These are phyloP conservation scores for Excoecaria cochinchinensis DNA, from an alignment of 345 rosid species.

Conservation along the genomic window DNA sequence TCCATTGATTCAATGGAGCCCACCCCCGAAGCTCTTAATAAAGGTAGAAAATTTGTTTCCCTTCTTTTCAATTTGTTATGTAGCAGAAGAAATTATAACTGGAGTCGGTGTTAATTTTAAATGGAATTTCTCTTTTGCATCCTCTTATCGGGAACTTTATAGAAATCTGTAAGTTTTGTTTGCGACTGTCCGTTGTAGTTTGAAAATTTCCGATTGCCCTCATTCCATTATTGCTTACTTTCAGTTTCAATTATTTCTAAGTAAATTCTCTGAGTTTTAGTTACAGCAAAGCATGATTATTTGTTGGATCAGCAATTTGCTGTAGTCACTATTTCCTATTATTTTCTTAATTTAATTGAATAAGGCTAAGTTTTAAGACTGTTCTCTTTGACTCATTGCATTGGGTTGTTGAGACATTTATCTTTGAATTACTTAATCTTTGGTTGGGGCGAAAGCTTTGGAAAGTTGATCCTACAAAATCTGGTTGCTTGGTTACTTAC, in stretches of 20 bases:
- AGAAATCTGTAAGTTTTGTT: neutral
- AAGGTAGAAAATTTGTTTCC: conserved; percentile 42
- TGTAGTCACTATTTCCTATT: neutral
- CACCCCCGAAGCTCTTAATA: conserved; percentile 68
- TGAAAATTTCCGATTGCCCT: neutral
- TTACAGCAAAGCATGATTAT: neutral
- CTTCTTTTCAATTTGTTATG: neutral
- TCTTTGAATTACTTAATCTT: neutral
- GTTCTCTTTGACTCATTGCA: neutral
- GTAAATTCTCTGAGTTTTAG: neutral
- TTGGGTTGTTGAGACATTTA: neutral
- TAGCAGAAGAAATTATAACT: neutral
- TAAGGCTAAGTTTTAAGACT: neutral
- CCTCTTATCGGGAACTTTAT: no score
- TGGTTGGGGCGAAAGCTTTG: neutral
- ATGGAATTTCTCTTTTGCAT: neutral
- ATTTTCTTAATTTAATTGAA: neutral
- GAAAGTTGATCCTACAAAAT: neutral
- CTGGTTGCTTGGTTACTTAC: neutral
- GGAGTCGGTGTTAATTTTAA: neutral
- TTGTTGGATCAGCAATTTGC: neutral
- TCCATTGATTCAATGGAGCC: conserved; percentile 80
- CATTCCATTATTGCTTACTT: neutral
- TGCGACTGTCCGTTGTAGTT: neutral
- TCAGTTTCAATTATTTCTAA: neutral